Evolutionary conservation across 2,329 filamentous ascomycete genomes (phyloP), one percentile per base, ranked within the genome.

Genomic region (Clarireedia hainanense): DNA sequence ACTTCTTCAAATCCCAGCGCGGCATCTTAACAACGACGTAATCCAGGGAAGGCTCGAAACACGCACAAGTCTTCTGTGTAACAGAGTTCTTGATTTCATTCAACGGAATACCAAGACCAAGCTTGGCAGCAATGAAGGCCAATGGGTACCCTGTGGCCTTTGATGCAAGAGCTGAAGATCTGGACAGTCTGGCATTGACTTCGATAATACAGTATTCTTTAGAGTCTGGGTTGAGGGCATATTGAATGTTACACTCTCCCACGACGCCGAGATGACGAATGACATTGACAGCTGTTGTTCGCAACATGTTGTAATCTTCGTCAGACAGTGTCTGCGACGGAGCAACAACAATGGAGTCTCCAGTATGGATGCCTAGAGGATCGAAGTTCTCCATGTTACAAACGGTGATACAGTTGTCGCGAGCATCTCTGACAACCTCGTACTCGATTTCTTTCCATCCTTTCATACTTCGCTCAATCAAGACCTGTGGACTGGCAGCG

Each of bases 361-460:
- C 94, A 47, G 94, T 99, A 75, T 99, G 94, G 55, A 96, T 95
- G 68, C 94, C 94, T 39, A 99, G 83, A 62, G 94, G 94, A 69
- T 97, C 94, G 68, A 97, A 97, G 80, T 97, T 97, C 74, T 95
- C 90, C 89, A 95, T 95, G 77, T 95, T 97, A 80, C 92, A 97
- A 65, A 97, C 92, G 3, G 92, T 97, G 68, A 97, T 97, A 72
- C 94, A 97, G 81, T 99, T 99, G 80, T 97, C 95, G 72, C 89
- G 86, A 53, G 90, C 92, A 73, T 99, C 94, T 66, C 94, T 89
- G 60, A 97, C 94, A 57, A 97, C 94, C 74, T 97, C 94, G 69
- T 97, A 99, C 74, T 99, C 94, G 50, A 96, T 87, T 74, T 99
- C 94, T 76, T 99, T 99, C 94, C 94, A 99, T 72, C 94, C 94